Base-by-base conservation (phyloP, 2,329 filamentous ascomycete species). In the Cryphonectria carpinicola region DNA sequence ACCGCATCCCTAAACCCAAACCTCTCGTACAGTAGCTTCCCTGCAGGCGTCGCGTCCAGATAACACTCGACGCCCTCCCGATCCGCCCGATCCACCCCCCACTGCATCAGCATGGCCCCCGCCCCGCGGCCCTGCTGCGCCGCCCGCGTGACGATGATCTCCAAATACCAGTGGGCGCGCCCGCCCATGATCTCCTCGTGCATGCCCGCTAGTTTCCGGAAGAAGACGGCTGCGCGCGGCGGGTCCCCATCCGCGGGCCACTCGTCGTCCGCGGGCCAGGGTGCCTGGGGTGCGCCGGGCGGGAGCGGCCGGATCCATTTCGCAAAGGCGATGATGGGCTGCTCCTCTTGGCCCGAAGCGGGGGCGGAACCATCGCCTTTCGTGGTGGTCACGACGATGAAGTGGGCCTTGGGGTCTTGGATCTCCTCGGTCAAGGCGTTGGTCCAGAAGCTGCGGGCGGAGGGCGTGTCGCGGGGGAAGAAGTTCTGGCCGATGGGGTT, bases 41-140 rank as follows among this genome's bases (percentile, higher is more conserved):
- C 86, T 22, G 80, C 81, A 0, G 80, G 81, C 62, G 86, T 87
- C 11, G 85, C 84, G 71, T 88, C 85, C 1, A 89, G 76, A 75
- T 84, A 89, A 13, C 82, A 80, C 61, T 84, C 81, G 19, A 79
- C 73, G 0, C 81, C 79, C 1, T 80, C 81, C 6, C 76, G 78
- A 74, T 87, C 85, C 1, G 85, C 84, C 71, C 77, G 79, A 37
- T 81, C 76, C 8, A 83, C 70, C 0, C 86, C 87, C 84, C 84
- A 88, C 37, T 77, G 76, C 54, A 88, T 74, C 32, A 89, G 68
- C 41, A 77, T 76, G 19, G 79, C 79, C 0, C 81, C 85, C 0
- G 82, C 81, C 0, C 87, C 86, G 54, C 78, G 81, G 1, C 86
- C 81, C 75, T 86, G 84, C 71, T 80, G 80, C 25, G 79, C 80